Conservation (phyloP, 2,329 filamentous ascomycete genomes). For the Botryotinia globosa region DNA sequence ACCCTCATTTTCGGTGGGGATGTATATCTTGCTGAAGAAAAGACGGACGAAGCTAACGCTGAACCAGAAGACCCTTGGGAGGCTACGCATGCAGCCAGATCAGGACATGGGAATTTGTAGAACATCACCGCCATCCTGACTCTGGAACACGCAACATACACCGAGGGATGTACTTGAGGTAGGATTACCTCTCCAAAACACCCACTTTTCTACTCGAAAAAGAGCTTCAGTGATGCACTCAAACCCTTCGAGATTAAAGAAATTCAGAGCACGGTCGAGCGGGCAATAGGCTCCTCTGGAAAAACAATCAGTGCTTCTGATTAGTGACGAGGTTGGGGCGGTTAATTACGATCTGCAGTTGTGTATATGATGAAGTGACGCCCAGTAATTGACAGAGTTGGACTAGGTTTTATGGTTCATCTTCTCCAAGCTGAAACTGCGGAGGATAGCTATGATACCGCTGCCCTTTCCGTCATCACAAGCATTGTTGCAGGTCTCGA, state of each 20-base stretch:
- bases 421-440: background rate
- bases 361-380: background rate
- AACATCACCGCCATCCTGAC: background rate
- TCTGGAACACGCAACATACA: background rate
- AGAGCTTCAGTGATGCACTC: background rate
- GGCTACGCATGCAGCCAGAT: background rate
- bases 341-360: background rate
- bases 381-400: background rate
- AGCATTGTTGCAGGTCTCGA: background rate
- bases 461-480: background rate
- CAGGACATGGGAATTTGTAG: background rate
- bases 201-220: background rate
- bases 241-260: background rate
- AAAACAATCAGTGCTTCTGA: background rate
- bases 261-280: background rate
- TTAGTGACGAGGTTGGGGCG: background rate
- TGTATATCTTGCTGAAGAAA: background rate
- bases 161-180: background rate
- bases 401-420: too few relatives aligned
- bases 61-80: background rate
- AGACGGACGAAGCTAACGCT: background rate
- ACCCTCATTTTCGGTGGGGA: background rate
- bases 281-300: background rate
- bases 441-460: background rate
- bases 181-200: background rate